Conservation (phyloP, 2,329 filamentous ascomycete genomes). For the Fusarium brevicatenulatum region DNA sequence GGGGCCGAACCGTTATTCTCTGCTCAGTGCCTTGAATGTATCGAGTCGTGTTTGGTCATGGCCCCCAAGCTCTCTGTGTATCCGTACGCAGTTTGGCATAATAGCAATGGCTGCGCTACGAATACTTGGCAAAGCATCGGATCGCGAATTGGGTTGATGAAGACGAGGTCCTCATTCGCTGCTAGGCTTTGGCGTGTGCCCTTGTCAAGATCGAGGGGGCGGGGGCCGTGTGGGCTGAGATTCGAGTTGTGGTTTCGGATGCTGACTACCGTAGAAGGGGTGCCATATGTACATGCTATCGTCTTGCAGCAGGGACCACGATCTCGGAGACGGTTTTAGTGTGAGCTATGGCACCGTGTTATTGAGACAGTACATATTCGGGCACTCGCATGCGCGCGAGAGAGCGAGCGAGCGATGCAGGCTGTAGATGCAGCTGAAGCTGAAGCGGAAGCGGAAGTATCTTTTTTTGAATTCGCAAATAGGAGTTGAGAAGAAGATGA, state of each 20-base stretch:
- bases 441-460: conserved; percentile 17
- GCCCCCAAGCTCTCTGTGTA: neutral
- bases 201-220: conserved; percentile 41
- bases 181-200: conserved; percentile 17
- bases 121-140: conserved; percentile 10
- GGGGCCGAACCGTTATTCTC: conserved; percentile 32
- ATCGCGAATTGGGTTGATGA: conserved; percentile 8
- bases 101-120: neutral
- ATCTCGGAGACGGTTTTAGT: conserved; percentile 22
- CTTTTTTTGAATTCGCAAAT: conserved; percentile 23
- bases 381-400: neutral
- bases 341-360: conserved; percentile 13
- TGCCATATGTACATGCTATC: neutral
- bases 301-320: conserved; percentile 11
- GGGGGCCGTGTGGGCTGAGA: conserved; percentile 44
- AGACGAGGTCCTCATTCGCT: conserved; percentile 29
- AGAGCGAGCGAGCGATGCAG: neutral
- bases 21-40: conserved; percentile 1
- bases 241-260: conserved; percentile 43
- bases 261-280: conserved; percentile 37
- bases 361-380: neutral
- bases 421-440: conserved; percentile 13
- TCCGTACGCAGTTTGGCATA: neutral
- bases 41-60: neutral
- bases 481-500: conserved; percentile 22